A percentile compares a stretch with the other conserved stretches of the same genome.
Evolutionary conservation across 345 rosid genomes (phyloP).

Genomic region (Rhizophora mangle): DNA sequence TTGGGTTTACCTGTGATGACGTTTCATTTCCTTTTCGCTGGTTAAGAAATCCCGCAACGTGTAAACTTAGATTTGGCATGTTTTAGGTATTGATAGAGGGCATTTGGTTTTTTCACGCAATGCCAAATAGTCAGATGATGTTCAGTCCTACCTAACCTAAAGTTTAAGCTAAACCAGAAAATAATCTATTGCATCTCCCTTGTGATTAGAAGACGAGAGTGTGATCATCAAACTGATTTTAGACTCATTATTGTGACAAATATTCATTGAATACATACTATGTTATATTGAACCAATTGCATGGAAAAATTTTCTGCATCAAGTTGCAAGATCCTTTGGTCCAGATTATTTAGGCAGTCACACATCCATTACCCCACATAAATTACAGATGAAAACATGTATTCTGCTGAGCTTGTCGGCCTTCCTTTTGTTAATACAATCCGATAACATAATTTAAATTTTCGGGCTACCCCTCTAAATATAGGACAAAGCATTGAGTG

Average conservation of each 20-base stretch:
- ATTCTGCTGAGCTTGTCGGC: neutral
- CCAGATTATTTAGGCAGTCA: neutral
- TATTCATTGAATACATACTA: no score
- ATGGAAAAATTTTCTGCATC: neutral
- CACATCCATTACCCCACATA: neutral
- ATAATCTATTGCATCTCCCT: conserved; percentile 16
- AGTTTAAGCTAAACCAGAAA: conserved; percentile 14
- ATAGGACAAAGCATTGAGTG: neutral
- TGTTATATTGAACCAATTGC: no score
- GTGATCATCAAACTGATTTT: conserved; percentile 21
- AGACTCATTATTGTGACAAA: conserved; percentile 1
- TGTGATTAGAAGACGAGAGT: conserved; percentile 31
- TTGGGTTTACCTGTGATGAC: conserved; percentile 26
- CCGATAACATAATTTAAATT: no score
- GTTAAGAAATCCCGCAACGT: conserved; percentile 17
- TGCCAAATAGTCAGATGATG: conserved; percentile 26
- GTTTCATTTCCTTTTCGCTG: conserved; percentile 23
- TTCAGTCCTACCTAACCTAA: conserved; percentile 49
- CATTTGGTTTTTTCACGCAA: conserved; percentile 18
- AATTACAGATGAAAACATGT: neutral
- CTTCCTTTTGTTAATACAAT: neutral
- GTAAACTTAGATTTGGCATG: conserved; percentile 19
- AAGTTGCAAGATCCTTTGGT: neutral
- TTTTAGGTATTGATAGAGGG: conserved; percentile 5
- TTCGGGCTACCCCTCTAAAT: neutral